A percentile compares a stretch with the other conserved stretches of the same genome.
These are phyloP conservation scores for Chenopodium formosanum DNA, from an alignment of 148 eudicot species.

Conservation along the genomic window DNA sequence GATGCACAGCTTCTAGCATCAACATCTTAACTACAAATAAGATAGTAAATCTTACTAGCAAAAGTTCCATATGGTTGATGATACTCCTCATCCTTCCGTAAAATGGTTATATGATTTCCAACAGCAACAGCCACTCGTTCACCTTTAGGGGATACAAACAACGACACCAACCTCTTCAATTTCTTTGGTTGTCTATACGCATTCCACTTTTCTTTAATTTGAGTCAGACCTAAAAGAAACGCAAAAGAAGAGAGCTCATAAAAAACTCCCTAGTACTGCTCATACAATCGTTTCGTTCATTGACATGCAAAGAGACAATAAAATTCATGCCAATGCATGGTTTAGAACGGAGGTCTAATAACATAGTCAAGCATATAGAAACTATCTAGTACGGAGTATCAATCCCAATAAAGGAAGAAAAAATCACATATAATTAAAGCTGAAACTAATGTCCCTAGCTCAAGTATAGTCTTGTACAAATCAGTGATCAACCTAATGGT, in stretches of 20 bases:
- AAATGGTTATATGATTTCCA: constrained; percentile 71
- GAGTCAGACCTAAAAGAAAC: constrained; percentile 53
- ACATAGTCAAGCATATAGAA: too few relatives aligned
- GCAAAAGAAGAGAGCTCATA: constrained; percentile 16
- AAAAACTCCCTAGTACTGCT: constrained; percentile 1
- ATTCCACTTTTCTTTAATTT: constrained; percentile 80
- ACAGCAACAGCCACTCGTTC: constrained; percentile 74
- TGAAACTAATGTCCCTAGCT: neutral
- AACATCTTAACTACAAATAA: neutral
- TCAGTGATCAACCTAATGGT: neutral
- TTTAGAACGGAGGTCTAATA: neutral
- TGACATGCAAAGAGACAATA: neutral
- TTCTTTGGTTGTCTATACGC: constrained; percentile 49
- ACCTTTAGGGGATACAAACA: constrained; percentile 78
- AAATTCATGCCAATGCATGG: neutral
- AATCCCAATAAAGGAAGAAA: neutral
- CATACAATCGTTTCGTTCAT: neutral
- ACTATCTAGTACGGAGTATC: neutral
- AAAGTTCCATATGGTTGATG: constrained; percentile 66
- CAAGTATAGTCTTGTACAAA: neutral
- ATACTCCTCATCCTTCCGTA: constrained; percentile 76
- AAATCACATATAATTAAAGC: neutral
- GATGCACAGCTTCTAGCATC: neutral
- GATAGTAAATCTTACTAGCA: constrained; percentile 50
- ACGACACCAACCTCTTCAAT: constrained; percentile 55